These are phyloP conservation scores for Kalaharituber pfeilii DNA, from an alignment of 2,329 filamentous ascomycete species.

Conservation along the genomic window DNA sequence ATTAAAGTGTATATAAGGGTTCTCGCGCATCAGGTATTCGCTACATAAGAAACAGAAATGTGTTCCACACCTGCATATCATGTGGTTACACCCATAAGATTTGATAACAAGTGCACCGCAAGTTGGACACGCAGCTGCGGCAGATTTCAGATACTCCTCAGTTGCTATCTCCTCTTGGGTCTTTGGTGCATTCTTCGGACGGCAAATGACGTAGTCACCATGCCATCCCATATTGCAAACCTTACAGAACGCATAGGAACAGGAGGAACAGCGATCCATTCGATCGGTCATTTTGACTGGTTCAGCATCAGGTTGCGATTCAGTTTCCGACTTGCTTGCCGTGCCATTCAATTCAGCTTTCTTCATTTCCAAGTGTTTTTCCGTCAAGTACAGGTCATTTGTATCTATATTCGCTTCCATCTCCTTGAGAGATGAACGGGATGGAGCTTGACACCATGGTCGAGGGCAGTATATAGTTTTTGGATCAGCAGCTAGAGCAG, in stretches of 20 bases:
- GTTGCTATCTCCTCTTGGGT: constrained; percentile 50
- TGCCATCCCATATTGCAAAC: constrained; percentile 72
- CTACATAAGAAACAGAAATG: constrained; percentile 95
- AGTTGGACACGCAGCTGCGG: constrained; percentile 78
- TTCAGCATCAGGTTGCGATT: not conserved
- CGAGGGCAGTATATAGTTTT: constrained; percentile 84
- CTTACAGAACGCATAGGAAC: constrained; percentile 71
- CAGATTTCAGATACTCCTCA: constrained; percentile 64
- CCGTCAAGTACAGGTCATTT: constrained; percentile 43
- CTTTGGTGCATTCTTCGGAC: constrained; percentile 39
- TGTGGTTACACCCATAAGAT: constrained; percentile 88
- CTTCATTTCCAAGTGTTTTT: constrained; percentile 43
- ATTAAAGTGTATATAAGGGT: constrained; percentile 85
- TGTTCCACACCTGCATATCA: constrained; percentile 64
- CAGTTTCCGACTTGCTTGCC: constrained; percentile 23
- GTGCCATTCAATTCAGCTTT: constrained; percentile 21
- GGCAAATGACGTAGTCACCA: constrained; percentile 59
- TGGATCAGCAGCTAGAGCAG: constrained; percentile 78
- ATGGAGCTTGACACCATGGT: constrained; percentile 77
- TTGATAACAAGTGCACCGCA: constrained; percentile 77
- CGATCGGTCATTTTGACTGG: not conserved
- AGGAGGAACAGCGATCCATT: constrained; percentile 74
- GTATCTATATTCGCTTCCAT: constrained; percentile 48
- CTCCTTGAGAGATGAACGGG: constrained; percentile 36
- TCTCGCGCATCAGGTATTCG: constrained; percentile 61